phyloP scores from a whole-genome alignment of 345 rosid species.

The Euphorbia lathyris region DNA sequence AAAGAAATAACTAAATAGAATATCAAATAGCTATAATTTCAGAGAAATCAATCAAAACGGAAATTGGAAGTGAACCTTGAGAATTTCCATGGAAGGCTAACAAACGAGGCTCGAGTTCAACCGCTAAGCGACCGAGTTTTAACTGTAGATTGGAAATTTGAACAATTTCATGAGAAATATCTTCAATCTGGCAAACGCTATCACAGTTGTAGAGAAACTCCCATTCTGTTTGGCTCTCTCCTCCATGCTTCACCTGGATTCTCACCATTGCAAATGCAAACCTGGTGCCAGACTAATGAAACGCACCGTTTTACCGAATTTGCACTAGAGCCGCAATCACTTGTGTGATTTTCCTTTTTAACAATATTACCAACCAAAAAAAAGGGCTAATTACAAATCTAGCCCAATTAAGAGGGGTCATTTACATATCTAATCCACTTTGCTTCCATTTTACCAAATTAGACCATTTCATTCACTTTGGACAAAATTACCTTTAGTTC shows the following conservation, averaged over 20 bases:
- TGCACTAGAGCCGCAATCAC: too few relatives aligned
- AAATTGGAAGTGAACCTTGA: not conserved
- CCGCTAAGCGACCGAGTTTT: not conserved
- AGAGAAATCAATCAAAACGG: slow-evolving; percentile 1
- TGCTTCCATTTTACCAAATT: too few relatives aligned
- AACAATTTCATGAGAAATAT: slow-evolving; percentile 3
- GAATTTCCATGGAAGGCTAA: not conserved
- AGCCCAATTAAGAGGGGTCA: too few relatives aligned
- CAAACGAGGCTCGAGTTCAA: not conserved
- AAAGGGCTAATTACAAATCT: too few relatives aligned
- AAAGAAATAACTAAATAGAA: not conserved
- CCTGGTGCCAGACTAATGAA: not conserved
- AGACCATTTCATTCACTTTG: too few relatives aligned
- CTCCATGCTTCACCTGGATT: slow-evolving; percentile 8
- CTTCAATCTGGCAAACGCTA: slow-evolving; percentile 3
- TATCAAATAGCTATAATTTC: not conserved
- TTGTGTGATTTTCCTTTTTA: too few relatives aligned
- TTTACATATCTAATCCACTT: too few relatives aligned
- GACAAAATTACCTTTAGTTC: too few relatives aligned
- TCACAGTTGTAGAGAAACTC: not conserved
- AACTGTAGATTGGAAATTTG: slow-evolving; percentile 10
- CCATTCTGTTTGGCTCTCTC: not conserved
- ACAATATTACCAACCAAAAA: too few relatives aligned
- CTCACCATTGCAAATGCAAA: not conserved
- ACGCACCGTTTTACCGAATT: slow-evolving; percentile 4